A percentile compares a stretch with the other conserved stretches of the same genome.
Evolutionary conservation across 495 filamentous ascomycete species (phyloP).

Genomic region (Cetradonia linearis): DNA sequence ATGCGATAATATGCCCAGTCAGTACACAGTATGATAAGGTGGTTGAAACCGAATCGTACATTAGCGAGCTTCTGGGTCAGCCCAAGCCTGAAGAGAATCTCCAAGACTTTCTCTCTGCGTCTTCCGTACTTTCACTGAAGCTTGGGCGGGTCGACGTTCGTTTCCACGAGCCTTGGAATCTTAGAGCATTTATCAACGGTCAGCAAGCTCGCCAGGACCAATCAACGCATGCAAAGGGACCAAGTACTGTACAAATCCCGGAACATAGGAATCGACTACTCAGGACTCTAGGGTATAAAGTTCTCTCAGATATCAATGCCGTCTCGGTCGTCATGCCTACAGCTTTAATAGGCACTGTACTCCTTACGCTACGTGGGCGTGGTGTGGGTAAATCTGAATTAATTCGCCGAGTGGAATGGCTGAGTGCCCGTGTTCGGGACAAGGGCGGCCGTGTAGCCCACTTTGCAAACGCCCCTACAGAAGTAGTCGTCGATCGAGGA

Average conservation of each 20-base stretch:
- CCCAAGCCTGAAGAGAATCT: slow-evolving; percentile 94
- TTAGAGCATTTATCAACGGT: slow-evolving; percentile 65
- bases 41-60: slow-evolving; percentile 94
- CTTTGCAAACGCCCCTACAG: slow-evolving; percentile 69
- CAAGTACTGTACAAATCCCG: slow-evolving; percentile 30
- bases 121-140: slow-evolving; percentile 77
- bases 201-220: slow-evolving; percentile 46
- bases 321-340: slow-evolving; percentile 98
- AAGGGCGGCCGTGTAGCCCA: slow-evolving; percentile 89
- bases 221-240: slow-evolving; percentile 25
- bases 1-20: slow-evolving; percentile 87
- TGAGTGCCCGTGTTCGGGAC: slow-evolving; percentile 66
- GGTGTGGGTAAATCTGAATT: slow-evolving; percentile 84
- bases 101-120: slow-evolving; percentile 74
- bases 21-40: slow-evolving; percentile 98
- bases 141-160: slow-evolving; percentile 88
- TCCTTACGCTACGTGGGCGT: slow-evolving; percentile 82
- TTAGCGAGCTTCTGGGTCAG: slow-evolving; percentile 82
- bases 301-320: slow-evolving; percentile 86
- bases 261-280: slow-evolving; percentile 54
- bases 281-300: slow-evolving; percentile 77
- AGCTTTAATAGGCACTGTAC: slow-evolving; percentile 83
- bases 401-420: slow-evolving; percentile 80
- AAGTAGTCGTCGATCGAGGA: slow-evolving; percentile 75
- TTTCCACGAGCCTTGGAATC: slow-evolving; percentile 91